Evolutionary conservation across 129 eudicot genomes (phyloP).

Genomic region (Centaurea solstitialis): DNA sequence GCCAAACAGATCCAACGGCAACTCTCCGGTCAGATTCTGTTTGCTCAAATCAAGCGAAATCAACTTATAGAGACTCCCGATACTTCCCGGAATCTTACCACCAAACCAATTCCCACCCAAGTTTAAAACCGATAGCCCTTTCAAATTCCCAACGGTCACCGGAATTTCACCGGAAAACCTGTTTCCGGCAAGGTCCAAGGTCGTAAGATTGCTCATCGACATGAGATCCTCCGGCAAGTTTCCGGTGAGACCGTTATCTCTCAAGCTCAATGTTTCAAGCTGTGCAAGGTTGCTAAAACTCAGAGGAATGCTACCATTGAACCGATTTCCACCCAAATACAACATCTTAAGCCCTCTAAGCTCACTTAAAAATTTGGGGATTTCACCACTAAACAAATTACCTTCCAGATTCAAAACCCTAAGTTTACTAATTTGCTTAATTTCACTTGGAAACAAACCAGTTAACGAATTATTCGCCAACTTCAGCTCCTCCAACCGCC

Average conservation of each 20-base stretch:
- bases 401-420: constrained; percentile 70
- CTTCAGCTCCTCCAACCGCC: constrained; percentile 55
- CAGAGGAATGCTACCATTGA: constrained; percentile 59
- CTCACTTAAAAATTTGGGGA: constrained; percentile 59
- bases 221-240: constrained; percentile 53
- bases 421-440: constrained; percentile 38
- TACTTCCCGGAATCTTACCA: constrained; percentile 64
- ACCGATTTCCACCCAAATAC: constrained; percentile 63
- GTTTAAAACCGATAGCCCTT: constrained; percentile 51
- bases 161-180: constrained; percentile 64
- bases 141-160: constrained; percentile 52
- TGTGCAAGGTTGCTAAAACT: constrained; percentile 44
- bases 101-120: constrained; percentile 62
- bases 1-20: constrained; percentile 75
- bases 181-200: constrained; percentile 58
- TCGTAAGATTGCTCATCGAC: constrained; percentile 53
- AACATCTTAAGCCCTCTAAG: constrained; percentile 45
- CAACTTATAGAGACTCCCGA: constrained; percentile 62
- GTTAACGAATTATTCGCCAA: constrained; percentile 64
- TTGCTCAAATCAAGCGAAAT: constrained; percentile 72
- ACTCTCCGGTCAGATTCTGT: constrained; percentile 68
- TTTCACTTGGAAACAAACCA: constrained; percentile 64
- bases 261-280: constrained; percentile 54
- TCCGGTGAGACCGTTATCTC: constrained; percentile 65
- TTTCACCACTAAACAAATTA: constrained; percentile 53